These are phyloP conservation scores for Hansenula lynferdii DNA, from an alignment of 1,139 yeast genomes.

Conservation along the genomic window DNA sequence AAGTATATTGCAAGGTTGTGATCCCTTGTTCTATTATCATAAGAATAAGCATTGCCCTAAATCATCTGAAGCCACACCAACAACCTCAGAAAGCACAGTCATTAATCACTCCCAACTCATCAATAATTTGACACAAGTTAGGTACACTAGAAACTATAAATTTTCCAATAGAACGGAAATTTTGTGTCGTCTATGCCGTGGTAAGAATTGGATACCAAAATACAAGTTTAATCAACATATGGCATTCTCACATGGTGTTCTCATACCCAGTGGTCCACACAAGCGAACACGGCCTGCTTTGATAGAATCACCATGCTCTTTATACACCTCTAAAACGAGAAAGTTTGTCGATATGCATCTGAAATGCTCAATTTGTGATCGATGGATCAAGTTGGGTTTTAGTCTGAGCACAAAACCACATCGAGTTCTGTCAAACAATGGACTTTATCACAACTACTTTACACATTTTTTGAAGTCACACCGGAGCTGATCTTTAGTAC, in stretches of 20 bases:
- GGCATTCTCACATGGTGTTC: slow-evolving; percentile 23
- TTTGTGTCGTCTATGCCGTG: slow-evolving; percentile 23
- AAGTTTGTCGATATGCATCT: slow-evolving; percentile 11
- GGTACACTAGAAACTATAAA: slow-evolving; percentile 9
- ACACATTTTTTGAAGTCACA: slow-evolving; percentile 15
- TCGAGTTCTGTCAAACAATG: slow-evolving; percentile 5
- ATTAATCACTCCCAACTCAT: neutral
- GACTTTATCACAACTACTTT: slow-evolving; percentile 20
- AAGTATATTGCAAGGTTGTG: neutral
- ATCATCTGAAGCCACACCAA: slow-evolving; percentile 9
- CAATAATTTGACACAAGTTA: slow-evolving; percentile 3
- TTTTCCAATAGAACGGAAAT: slow-evolving; percentile 8
- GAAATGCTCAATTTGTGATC: slow-evolving; percentile 15
- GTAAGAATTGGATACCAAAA: slow-evolving; percentile 20
- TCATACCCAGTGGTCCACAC: slow-evolving; percentile 5
- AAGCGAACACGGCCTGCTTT: slow-evolving; percentile 4
- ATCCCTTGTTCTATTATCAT: slow-evolving; percentile 3
- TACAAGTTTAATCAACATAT: slow-evolving; percentile 15
- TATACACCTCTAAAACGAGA: slow-evolving; percentile 11
- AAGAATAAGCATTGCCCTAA: slow-evolving; percentile 9
- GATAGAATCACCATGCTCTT: slow-evolving; percentile 16
- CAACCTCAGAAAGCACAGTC: neutral
- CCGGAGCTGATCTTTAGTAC: slow-evolving; percentile 5
- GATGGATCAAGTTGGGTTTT: slow-evolving; percentile 19
- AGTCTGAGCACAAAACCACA: neutral